Evolutionary conservation across 768 basidiomycete genomes (phyloP).

Genomic region (Boletus rubescentipes): DNA sequence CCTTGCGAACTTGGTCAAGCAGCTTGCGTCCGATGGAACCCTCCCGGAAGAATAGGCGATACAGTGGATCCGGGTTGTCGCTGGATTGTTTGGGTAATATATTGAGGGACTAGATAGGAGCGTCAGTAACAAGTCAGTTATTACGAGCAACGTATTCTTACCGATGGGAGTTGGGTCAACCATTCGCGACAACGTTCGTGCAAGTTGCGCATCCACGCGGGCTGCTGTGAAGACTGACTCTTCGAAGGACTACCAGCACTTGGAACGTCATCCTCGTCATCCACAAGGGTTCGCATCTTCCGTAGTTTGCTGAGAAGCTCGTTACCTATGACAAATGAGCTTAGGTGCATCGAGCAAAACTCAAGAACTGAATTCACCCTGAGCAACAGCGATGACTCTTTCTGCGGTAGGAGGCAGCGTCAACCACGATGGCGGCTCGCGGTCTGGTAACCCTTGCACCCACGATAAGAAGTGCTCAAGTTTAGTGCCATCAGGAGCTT

Average conservation of each 20-base stretch:
- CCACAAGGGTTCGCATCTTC: constrained; percentile 87
- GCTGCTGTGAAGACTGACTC: constrained; percentile 69
- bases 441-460: constrained; percentile 87
- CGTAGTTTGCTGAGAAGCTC: constrained; percentile 82
- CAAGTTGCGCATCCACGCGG: constrained; percentile 92
- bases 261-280: constrained; percentile 75
- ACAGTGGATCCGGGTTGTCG: constrained; percentile 81
- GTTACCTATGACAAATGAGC: constrained; percentile 52
- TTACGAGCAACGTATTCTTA: constrained; percentile 35
- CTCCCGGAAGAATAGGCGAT: constrained; percentile 88
- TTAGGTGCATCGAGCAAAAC: neutral
- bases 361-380: constrained; percentile 54
- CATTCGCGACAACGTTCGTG: constrained; percentile 83
- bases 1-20: constrained; percentile 74
- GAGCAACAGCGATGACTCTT: constrained; percentile 84
- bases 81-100: constrained; percentile 60
- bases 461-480: constrained; percentile 88
- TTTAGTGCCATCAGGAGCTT: constrained; percentile 89
- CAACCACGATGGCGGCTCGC: constrained; percentile 93
- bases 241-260: constrained; percentile 56
- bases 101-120: constrained; percentile 53
- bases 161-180: constrained; percentile 73
- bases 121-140: constrained; percentile 10
- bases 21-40: constrained; percentile 77
- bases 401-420: constrained; percentile 92